phyloP scores from a whole-genome alignment of 108 stramenopile species.

The Fistulifera pelliculosa region DNA sequence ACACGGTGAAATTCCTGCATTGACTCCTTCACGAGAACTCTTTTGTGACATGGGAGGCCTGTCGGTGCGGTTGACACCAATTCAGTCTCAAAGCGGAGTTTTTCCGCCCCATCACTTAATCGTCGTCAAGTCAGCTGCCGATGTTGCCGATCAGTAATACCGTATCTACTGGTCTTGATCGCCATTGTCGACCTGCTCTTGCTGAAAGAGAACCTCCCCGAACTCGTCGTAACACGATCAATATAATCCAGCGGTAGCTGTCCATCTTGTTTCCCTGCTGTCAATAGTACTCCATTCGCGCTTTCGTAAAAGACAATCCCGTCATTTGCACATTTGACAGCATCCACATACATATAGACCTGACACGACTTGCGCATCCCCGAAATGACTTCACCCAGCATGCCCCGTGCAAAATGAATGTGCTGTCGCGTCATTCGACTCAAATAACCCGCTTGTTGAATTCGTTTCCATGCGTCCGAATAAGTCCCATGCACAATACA shows the following conservation, averaged over 20 bases:
- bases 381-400: constrained; percentile 63
- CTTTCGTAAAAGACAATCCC: constrained; percentile 54
- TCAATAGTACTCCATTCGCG: constrained; percentile 69
- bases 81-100: neutral
- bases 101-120: constrained; percentile 1
- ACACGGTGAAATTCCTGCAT: too few relatives aligned
- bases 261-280: constrained; percentile 57
- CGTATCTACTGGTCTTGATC: too few relatives aligned
- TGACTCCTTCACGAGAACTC: too few relatives aligned
- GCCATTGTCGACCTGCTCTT: too few relatives aligned
- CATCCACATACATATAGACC: constrained; percentile 62
- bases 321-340: constrained; percentile 45
- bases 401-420: constrained; percentile 73
- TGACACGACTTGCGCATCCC: constrained; percentile 64
- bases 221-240: constrained; percentile 30
- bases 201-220: too few relatives aligned
- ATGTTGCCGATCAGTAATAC: too few relatives aligned
- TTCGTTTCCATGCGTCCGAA: constrained; percentile 46
- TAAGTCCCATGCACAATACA: constrained; percentile 73
- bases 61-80: neutral
- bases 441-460: constrained; percentile 52
- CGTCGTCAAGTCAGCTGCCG: neutral
- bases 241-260: constrained; percentile 57
- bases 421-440: constrained; percentile 64
- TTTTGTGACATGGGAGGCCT: constrained; percentile 1